Evolutionary conservation across 2,329 filamentous ascomycete species (phyloP).

Genomic region (Penicillium corylophilum): DNA sequence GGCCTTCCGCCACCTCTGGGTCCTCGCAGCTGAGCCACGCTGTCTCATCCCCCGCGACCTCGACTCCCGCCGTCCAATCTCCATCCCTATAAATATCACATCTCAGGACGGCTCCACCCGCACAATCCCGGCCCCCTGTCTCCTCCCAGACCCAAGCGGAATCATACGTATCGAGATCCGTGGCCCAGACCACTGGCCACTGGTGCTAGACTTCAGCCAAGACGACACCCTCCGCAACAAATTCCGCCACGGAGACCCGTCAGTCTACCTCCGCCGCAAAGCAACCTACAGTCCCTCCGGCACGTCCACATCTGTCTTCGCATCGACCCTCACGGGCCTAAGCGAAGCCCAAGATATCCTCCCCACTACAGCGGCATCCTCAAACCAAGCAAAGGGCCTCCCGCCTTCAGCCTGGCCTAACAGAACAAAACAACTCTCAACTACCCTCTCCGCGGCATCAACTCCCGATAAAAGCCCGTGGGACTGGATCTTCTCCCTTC

Average conservation of each 20-base stretch:
- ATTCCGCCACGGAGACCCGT: conserved; percentile 66
- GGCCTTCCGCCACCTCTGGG: conserved; percentile 96
- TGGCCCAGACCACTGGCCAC: conserved; percentile 71
- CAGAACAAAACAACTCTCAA: conserved; percentile 23
- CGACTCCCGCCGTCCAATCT: conserved; percentile 75
- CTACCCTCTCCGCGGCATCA: conserved; percentile 23
- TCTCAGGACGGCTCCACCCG: conserved; percentile 47
- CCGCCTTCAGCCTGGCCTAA: conserved; percentile 25
- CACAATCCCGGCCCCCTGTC: conserved; percentile 53
- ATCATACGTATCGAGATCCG: conserved; percentile 40
- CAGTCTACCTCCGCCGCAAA: conserved; percentile 70
- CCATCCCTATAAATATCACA: conserved; percentile 67
- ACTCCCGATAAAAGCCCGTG: conserved; percentile 52
- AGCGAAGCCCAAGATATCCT: conserved; percentile 57
- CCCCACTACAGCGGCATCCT: conserved; percentile 26
- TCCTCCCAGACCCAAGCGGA: conserved; percentile 50
- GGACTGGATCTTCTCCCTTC: conserved; percentile 71
- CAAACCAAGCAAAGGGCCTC: conserved; percentile 26
- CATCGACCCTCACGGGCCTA: conserved; percentile 71
- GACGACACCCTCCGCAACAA: conserved; percentile 62
- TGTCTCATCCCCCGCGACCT: conserved; percentile 87
- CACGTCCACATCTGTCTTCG: conserved; percentile 58
- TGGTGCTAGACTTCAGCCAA: conserved; percentile 70
- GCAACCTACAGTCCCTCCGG: conserved; percentile 62
- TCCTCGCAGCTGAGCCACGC: conserved; percentile 83